phyloP scores from a whole-genome alignment of 495 filamentous ascomycete species.

The Trichoderma parareesei region DNA sequence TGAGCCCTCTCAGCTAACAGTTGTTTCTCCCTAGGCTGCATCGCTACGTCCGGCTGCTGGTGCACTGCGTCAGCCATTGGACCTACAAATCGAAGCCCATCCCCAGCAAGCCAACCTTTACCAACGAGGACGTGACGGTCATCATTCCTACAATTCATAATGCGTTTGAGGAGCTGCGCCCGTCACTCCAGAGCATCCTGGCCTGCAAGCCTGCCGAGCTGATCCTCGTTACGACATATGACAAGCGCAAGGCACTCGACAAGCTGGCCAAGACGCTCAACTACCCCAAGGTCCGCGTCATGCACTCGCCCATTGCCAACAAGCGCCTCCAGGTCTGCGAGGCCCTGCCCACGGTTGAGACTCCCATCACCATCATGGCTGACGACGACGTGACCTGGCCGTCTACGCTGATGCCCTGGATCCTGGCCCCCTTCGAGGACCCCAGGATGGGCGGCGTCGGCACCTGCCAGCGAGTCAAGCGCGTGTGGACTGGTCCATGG shows the following conservation, averaged over 20 bases:
- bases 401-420: conserved; percentile 65
- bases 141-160: conserved; percentile 51
- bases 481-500: conserved; percentile 48
- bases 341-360: conserved; percentile 68
- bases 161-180: conserved; percentile 42
- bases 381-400: conserved; percentile 90
- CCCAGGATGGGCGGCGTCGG: conserved; percentile 70
- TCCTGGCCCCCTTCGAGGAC: conserved; percentile 78
- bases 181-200: conserved; percentile 46
- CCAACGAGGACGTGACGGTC: conserved; percentile 46
- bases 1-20: not conserved
- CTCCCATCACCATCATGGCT: conserved; percentile 69
- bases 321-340: conserved; percentile 78
- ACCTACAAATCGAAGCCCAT: conserved; percentile 39
- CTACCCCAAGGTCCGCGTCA: conserved; percentile 33
- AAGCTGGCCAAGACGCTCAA: conserved; percentile 34
- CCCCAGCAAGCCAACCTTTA: conserved; percentile 36
- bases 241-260: conserved; percentile 39
- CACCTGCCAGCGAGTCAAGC: conserved; percentile 70
- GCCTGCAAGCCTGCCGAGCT: conserved; percentile 44
- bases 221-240: conserved; percentile 47
- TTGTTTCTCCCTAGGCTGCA: conserved; percentile 29
- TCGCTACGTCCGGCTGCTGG: conserved; percentile 45
- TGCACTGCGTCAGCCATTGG: conserved; percentile 45
- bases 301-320: conserved; percentile 45